These are phyloP conservation scores for Penicillium simplicissimum DNA, from an alignment of 495 filamentous ascomycete species.

Conservation along the genomic window DNA sequence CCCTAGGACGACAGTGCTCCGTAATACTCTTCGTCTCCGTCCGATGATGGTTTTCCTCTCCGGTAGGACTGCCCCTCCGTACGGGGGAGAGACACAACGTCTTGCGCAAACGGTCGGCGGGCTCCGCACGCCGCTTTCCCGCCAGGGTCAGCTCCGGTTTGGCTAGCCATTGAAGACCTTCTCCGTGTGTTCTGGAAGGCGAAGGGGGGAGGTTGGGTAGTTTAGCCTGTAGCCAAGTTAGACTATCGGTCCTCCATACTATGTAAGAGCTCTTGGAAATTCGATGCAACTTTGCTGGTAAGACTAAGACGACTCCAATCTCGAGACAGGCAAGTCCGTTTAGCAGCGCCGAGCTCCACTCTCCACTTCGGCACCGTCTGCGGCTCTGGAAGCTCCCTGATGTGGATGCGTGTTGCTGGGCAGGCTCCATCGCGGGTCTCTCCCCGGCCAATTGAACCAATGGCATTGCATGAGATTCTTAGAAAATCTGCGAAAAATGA, in stretches of 20 bases:
- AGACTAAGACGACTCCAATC: not conserved
- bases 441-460: slow-evolving; percentile 28
- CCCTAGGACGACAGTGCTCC: slow-evolving; percentile 5
- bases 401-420: slow-evolving; percentile 22
- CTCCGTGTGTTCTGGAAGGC: slow-evolving; percentile 14
- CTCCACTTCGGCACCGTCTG: slow-evolving; percentile 35
- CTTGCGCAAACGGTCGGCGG: slow-evolving; percentile 16
- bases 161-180: not conserved
- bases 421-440: slow-evolving; percentile 10
- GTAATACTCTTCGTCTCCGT: slow-evolving; percentile 12
- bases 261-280: not conserved
- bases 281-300: not conserved
- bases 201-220: not conserved
- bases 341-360: slow-evolving; percentile 10
- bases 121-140: slow-evolving; percentile 26
- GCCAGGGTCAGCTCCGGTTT: slow-evolving; percentile 4
- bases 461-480: slow-evolving; percentile 8
- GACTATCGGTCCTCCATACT: not conserved
- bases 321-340: not conserved
- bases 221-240: slow-evolving; percentile 1
- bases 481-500: not conserved
- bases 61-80: not conserved
- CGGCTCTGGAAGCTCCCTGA: slow-evolving; percentile 35
- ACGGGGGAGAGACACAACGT: not conserved
- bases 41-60: slow-evolving; percentile 13